These are phyloP conservation scores for Phytophthora agathidicida DNA, from an alignment of 352 stramenopile genomes.

Conservation along the genomic window DNA sequence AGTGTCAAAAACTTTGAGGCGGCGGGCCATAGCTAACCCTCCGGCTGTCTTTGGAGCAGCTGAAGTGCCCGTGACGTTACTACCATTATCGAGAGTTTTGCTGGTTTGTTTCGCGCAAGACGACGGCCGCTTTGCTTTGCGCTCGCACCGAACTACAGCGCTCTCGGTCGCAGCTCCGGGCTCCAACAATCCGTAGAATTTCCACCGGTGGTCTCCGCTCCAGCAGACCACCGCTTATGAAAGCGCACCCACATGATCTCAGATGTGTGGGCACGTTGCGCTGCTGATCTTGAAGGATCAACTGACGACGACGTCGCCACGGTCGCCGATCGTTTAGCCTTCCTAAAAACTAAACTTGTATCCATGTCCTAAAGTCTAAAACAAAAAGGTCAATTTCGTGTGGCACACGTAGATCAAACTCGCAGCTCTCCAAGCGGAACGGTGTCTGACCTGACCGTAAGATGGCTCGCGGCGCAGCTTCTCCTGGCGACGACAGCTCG, in stretches of 20 bases:
- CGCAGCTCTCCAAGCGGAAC: no score
- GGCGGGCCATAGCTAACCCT: background rate
- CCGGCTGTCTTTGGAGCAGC: slow-evolving; percentile 18
- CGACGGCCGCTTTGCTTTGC: slow-evolving; percentile 6
- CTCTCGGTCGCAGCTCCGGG: background rate
- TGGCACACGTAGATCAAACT: no score
- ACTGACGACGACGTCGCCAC: slow-evolving; percentile 21
- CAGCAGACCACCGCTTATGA: slow-evolving; percentile 4
- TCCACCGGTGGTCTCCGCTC: background rate
- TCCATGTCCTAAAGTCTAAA: no score
- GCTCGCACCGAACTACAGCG: slow-evolving; percentile 13
- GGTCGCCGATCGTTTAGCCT: slow-evolving; percentile 23
- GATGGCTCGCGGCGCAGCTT: slow-evolving; percentile 26
- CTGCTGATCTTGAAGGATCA: slow-evolving; percentile 15
- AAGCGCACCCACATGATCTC: slow-evolving; percentile 28
- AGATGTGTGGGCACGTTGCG: slow-evolving; percentile 11
- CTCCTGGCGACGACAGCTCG: slow-evolving; percentile 19
- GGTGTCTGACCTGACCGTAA: no score
- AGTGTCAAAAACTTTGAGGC: slow-evolving; percentile 10
- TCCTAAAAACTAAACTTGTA: no score
- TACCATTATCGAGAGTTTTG: background rate
- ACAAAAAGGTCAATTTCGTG: no score
- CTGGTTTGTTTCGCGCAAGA: no score
- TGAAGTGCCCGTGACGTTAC: slow-evolving; percentile 1
- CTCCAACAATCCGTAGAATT: slow-evolving; percentile 2